A percentile compares a stretch with the other conserved stretches of the same genome.
Evolutionary conservation across 805 yeast genomes (phyloP).

Genomic region (Hanseniaspora lachancei): DNA sequence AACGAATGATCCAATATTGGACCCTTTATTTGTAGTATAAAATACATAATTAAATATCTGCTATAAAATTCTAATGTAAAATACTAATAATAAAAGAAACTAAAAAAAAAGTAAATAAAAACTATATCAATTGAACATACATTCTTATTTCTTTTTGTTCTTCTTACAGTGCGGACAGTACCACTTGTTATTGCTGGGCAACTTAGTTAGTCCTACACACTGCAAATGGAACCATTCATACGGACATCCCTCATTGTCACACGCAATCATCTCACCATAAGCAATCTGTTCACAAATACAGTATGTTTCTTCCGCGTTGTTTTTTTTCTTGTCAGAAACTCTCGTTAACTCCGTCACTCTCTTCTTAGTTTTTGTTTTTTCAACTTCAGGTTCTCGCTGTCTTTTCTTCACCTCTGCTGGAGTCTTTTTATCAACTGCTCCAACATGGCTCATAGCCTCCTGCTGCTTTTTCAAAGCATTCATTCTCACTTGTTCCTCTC

Average conservation of each 20-base stretch:
- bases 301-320: slow-evolving; percentile 58
- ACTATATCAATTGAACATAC: background rate
- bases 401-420: background rate
- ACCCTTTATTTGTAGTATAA: no score
- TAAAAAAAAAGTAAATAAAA: no score
- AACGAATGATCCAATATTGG: no score
- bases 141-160: background rate
- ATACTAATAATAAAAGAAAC: no score
- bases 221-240: slow-evolving; percentile 94
- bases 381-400: slow-evolving; percentile 17
- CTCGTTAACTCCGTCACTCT: slow-evolving; percentile 1
- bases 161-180: slow-evolving; percentile 52
- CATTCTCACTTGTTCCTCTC: slow-evolving; percentile 13
- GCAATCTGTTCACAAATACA: slow-evolving; percentile 96
- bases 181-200: slow-evolving; percentile 73
- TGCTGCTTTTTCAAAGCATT: slow-evolving; percentile 6
- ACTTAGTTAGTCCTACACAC: slow-evolving; percentile 72
- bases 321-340: slow-evolving; percentile 24
- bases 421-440: slow-evolving; percentile 42
- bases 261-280: slow-evolving; percentile 97
- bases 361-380: slow-evolving; percentile 15
- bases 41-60: no score
- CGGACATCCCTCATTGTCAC: slow-evolving; percentile 87
- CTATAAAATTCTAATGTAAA: no score
- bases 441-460: slow-evolving; percentile 6